Base-by-base conservation (phyloP, 176 grass and related monocot genomes). In the Cocos nucifera region DNA sequence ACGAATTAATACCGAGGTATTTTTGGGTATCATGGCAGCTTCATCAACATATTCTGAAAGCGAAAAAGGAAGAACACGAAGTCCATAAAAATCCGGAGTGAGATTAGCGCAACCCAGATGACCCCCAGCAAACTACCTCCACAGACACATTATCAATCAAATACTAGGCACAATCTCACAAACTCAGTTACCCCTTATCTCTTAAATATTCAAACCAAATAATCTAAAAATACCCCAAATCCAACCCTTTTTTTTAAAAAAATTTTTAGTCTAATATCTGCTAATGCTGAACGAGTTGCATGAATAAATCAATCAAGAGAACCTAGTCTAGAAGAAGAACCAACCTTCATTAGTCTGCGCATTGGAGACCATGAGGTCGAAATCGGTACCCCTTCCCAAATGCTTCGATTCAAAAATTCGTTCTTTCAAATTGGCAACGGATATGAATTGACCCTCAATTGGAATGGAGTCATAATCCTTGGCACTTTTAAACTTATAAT, bases 401-500 rank as follows among this genome's bases (percentile, higher is more conserved):
- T 48, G 54, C 25, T 66, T 76, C 9, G 66, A 71, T 25, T 39
- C 32, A 62, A 78, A 64, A 25, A 89, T 84, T 62, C 65, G 58
- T 26, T 67, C 56, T 72, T 89, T 89, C 65, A 89, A 75, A 52
- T 84, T 58, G 51, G 61, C 52, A 15, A 75, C 77, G 25, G 70
- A 78, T 22, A 89, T 56, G 20, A 63, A 84, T 14, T 70, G 64
- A 39, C 76, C 29, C 5, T 70, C 65, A 50, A 89, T 54, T 19
- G 20, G 49, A 63, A 89, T 44, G 56, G 86, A 78, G 8, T 17
- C 69, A 4, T 56, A 75, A 64, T 65, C 77, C 35, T 89, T 89
- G 69, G 53, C 74, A 84, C 86, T 84, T 65, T 81, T 84, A 58
- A 80, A 80, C 53, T 84, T 80, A 62, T 78, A 84, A 81, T 84